Base-by-base conservation (phyloP, 2,329 filamentous ascomycete genomes). In the Beauveria sp. region DNA sequence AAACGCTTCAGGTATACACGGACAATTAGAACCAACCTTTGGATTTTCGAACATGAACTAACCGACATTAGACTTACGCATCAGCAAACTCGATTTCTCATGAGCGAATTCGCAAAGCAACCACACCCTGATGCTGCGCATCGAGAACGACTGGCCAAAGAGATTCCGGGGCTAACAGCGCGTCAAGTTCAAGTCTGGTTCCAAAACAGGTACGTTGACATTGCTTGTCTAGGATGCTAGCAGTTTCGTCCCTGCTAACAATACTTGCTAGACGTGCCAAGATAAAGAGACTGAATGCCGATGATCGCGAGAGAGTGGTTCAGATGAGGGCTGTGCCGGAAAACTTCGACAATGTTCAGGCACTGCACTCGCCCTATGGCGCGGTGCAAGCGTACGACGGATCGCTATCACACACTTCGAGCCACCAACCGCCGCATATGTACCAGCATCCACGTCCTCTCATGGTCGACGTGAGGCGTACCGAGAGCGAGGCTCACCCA, bases 161-260 rank as follows among this genome's bases (percentile, higher is more conserved):
- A 97, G 72, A 97, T 98, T 51, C 93, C 93, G 38, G 93, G 93
- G 1, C 77, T 98, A 54, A 96, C 90, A 69, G 91, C 93, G 43
- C 86, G 93, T 64, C 93, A 98, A 72, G 93, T 98, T 26, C 93
- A 98, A 74, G 93, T 98, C 55, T 98, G 93, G 93, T 98, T 98
- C 75, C 93, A 98, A 75, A 98, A 98, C 75, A 86, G 93, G 93
- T 96, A 82, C 68, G 81, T 70, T 46, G 9, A 7, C 26, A 10
- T 47, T 62, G 51, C 42, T 43, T 50, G 42, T 26, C 18, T 1
- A 28, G 12, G 4, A 14, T n/a, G 28, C 22, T 6, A 4, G 7
- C 6, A n/a, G 5, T 28, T 42, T 16, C 5, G 4, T 4, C 1
- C 8, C 45, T 14, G 50, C 67, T 71, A 51, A 71, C 47, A 34